Percentiles rank a stretch among this genome's conserved stretches.
phyloP scores from a whole-genome alignment of 106 monocot species.

The Acorus calamus region DNA sequence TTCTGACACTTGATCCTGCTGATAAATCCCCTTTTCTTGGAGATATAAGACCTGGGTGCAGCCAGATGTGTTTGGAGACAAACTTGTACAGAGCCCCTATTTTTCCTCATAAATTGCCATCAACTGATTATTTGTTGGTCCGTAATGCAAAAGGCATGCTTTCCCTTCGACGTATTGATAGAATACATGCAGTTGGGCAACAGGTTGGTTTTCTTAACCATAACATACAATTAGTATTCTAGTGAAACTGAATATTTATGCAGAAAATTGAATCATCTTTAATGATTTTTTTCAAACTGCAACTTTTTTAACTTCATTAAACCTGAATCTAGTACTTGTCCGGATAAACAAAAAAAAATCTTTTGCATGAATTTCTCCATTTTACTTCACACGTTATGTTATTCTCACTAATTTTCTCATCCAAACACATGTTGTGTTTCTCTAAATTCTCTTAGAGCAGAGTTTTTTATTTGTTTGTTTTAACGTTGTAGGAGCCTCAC shows the following conservation, averaged over 20 bases:
- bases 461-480: no score
- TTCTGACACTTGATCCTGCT: conserved; percentile 69
- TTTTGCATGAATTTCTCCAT: no score
- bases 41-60: conserved; percentile 71
- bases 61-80: conserved; percentile 78
- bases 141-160: conserved; percentile 81
- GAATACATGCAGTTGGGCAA: conserved; percentile 71
- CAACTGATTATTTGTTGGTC: conserved; percentile 88
- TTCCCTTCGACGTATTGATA: conserved; percentile 85
- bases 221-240: not conserved
- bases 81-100: conserved; percentile 89
- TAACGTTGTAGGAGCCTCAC: conserved; percentile 68
- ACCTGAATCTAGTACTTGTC: no score
- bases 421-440: no score
- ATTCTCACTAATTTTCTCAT: no score
- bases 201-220: conserved; percentile 35
- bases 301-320: no score
- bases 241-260: not conserved
- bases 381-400: no score
- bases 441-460: no score
- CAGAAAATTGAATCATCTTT: not conserved
- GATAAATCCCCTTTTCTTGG: conserved; percentile 98
- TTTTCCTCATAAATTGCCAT: conserved; percentile 73
- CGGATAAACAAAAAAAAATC: no score
- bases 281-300: no score